Evolutionary conservation across 108 stramenopile genomes (phyloP).

Genomic region (Craspedostauros australis): DNA sequence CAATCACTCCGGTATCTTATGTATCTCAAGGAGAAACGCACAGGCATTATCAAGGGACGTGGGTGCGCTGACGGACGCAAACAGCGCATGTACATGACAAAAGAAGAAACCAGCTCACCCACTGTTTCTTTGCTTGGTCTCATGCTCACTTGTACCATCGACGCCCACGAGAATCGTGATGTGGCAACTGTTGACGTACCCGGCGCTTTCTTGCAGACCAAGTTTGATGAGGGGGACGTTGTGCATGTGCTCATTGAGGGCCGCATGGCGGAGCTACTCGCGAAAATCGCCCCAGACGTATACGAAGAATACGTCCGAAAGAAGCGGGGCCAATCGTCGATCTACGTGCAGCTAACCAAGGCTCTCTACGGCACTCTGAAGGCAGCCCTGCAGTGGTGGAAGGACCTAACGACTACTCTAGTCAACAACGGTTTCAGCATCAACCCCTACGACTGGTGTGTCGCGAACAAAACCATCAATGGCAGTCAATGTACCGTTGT

Average conservation of each 20-base stretch:
- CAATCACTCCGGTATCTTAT: too few relatives aligned
- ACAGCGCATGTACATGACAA: constrained; percentile 19
- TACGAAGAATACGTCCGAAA: constrained; percentile 15
- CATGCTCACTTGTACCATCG: constrained; percentile 19
- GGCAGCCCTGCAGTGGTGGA: constrained; percentile 23
- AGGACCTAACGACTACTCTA: constrained; percentile 14
- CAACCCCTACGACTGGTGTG: constrained; percentile 37
- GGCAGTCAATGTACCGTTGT: constrained; percentile 29
- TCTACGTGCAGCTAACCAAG: constrained; percentile 25
- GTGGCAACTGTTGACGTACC: constrained; percentile 40
- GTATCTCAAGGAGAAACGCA: constrained; percentile 16
- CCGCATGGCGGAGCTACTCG: constrained; percentile 17
- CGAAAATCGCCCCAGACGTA: constrained; percentile 17
- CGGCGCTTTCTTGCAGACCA: constrained; percentile 41
- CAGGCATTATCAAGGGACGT: constrained; percentile 13
- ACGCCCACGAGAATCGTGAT: constrained; percentile 30
- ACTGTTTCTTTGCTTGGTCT: constrained; percentile 27
- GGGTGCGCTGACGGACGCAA: constrained; percentile 29
- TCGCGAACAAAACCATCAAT: constrained; percentile 20
- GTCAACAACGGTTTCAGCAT: constrained; percentile 10
- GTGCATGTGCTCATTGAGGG: constrained; percentile 11
- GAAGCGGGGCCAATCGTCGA: constrained; percentile 14
- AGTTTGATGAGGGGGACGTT: constrained; percentile 13
- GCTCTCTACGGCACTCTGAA: constrained; percentile 30
- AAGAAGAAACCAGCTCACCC: constrained; percentile 34